These are phyloP conservation scores for Lactarius hengduanensis DNA, from an alignment of 768 basidiomycete species.

Conservation along the genomic window DNA sequence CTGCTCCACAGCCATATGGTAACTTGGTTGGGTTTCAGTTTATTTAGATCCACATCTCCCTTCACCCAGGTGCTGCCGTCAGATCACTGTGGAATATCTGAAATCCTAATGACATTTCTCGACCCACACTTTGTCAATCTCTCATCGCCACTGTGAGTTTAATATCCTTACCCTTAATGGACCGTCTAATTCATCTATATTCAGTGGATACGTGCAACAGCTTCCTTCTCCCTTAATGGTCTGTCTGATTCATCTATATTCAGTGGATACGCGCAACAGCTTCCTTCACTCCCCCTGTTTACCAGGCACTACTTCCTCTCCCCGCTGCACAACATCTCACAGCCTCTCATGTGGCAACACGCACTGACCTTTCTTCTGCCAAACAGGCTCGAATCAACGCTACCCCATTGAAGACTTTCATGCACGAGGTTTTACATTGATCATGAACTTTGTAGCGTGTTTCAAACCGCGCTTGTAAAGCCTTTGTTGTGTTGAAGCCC, in stretches of 20 bases:
- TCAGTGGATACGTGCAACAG: conserved; percentile 40
- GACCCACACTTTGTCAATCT: conserved; percentile 30
- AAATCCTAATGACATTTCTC: conserved; percentile 73
- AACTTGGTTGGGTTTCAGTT: conserved; percentile 1
- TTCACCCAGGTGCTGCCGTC: conserved; percentile 67
- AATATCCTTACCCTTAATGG: conserved; percentile 33
- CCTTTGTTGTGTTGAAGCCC: conserved; percentile 75
- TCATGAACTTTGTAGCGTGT: conserved; percentile 80
- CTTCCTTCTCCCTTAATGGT: conserved; percentile 44
- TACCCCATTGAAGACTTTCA: conserved; percentile 72
- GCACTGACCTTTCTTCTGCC: conserved; percentile 28
- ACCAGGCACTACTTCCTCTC: conserved; percentile 40
- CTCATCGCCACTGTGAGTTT: not conserved
- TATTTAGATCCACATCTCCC: conserved; percentile 14
- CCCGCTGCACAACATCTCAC: conserved; percentile 32
- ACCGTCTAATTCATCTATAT: conserved; percentile 25
- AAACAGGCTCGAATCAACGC: conserved; percentile 37
- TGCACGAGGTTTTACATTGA: conserved; percentile 84
- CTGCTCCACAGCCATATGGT: conserved; percentile 13
- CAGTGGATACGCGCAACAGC: conserved; percentile 40
- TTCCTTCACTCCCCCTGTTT: conserved; percentile 50
- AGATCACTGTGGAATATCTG: conserved; percentile 77
- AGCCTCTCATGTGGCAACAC: conserved; percentile 32
- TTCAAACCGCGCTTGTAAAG: conserved; percentile 68
- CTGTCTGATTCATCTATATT: conserved; percentile 25